Conservation (phyloP, 148 eudicot genomes). For the Drosera capensis region DNA sequence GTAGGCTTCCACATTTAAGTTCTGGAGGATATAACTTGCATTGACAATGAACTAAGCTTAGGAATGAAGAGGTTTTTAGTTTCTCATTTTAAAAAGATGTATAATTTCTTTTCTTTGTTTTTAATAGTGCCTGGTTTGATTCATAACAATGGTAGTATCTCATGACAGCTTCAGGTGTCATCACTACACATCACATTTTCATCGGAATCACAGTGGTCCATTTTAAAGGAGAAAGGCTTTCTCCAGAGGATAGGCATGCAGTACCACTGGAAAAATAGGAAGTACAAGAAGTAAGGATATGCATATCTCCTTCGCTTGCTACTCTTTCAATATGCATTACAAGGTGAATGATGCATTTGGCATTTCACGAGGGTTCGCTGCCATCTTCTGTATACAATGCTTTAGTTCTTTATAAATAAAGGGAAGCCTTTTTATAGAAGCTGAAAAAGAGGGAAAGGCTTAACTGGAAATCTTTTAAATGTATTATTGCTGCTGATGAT, state of each 20-base stretch:
- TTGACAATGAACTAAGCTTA: too few relatives aligned
- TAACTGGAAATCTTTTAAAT: too few relatives aligned
- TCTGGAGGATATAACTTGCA: too few relatives aligned
- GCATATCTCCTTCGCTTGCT: not conserved
- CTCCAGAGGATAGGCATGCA: slow-evolving; percentile 97
- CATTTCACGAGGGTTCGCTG: not conserved
- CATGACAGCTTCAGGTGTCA: slow-evolving; percentile 69
- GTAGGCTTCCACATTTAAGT: too few relatives aligned
- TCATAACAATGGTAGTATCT: slow-evolving; percentile 1
- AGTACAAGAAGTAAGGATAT: slow-evolving; percentile 51
- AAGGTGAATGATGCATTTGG: not conserved
- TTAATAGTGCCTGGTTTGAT: not conserved
- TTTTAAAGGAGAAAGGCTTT: slow-evolving; percentile 67
- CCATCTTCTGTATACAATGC: not conserved
- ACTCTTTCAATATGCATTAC: not conserved
- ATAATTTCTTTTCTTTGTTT: too few relatives aligned
- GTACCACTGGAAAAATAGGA: slow-evolving; percentile 91
- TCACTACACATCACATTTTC: slow-evolving; percentile 92
- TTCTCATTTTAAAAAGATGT: too few relatives aligned
- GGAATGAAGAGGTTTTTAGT: too few relatives aligned
- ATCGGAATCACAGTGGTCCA: slow-evolving; percentile 46
- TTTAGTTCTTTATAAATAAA: too few relatives aligned
- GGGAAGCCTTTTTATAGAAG: too few relatives aligned
- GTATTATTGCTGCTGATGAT: too few relatives aligned
- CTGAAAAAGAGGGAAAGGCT: too few relatives aligned